These are phyloP conservation scores for Petrea volubilis DNA, from an alignment of 257 asterid genomes.

Conservation along the genomic window DNA sequence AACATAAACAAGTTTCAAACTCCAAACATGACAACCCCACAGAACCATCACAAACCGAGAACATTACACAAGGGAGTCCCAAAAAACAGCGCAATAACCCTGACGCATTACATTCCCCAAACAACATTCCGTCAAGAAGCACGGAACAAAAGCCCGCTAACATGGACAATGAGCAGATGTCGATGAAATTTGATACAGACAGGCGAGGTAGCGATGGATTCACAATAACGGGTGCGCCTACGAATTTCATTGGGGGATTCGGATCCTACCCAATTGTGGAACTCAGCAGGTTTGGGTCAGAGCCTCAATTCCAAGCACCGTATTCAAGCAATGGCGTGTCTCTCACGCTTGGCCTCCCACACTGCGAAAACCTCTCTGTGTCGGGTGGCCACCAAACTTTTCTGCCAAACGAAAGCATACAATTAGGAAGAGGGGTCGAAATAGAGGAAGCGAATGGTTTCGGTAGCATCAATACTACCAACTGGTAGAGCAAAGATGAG, in stretches of 20 bases:
- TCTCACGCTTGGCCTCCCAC: conserved; percentile 82
- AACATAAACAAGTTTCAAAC: conserved; percentile 45
- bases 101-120: no score
- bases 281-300: conserved; percentile 52
- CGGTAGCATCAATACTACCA: conserved; percentile 30
- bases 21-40: conserved; percentile 53
- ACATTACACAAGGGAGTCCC: conserved; percentile 51
- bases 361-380: conserved; percentile 60
- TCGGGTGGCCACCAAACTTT: conserved; percentile 53
- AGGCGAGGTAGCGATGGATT: conserved; percentile 56
- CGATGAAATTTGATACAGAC: conserved; percentile 50
- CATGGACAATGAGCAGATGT: conserved; percentile 35
- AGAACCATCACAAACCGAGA: conserved; percentile 47
- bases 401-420: conserved; percentile 51
- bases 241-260: conserved; percentile 73
- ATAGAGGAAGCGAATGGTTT: conserved; percentile 44
- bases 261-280: conserved; percentile 64
- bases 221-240: conserved; percentile 58
- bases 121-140: conserved; percentile 47
- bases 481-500: neutral
- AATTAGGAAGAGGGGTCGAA: conserved; percentile 40
- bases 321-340: conserved; percentile 69
- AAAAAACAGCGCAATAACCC: conserved; percentile 58
- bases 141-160: conserved; percentile 37
- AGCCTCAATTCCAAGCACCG: conserved; percentile 57